Evolutionary conservation across 306 rosid genomes (phyloP).

Genomic region (Castanea mollissima): DNA sequence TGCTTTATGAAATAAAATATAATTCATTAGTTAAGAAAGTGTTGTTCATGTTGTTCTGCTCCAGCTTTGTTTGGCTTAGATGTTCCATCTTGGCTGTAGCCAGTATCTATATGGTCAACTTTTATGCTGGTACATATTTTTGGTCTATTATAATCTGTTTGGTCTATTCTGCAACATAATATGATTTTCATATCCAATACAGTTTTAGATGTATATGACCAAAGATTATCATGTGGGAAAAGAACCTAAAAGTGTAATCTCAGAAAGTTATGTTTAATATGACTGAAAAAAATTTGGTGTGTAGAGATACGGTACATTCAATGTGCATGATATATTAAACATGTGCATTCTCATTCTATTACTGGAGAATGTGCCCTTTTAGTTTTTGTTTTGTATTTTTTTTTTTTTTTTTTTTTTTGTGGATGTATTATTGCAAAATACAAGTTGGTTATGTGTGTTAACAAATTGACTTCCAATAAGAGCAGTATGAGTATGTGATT

Average conservation of each 20-base stretch:
- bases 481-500: neutral
- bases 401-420: neutral
- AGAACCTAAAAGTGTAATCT: neutral
- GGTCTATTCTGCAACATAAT: conserved; percentile 2
- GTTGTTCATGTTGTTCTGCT: neutral
- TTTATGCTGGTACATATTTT: conserved; percentile 8
- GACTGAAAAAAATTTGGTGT: neutral
- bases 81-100: neutral
- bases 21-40: neutral
- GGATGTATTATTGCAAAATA: neutral
- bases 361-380: neutral
- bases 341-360: conserved; percentile 7
- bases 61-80: neutral
- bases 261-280: neutral
- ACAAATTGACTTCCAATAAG: neutral
- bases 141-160: neutral
- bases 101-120: neutral
- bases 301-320: neutral
- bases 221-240: neutral
- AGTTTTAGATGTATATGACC: neutral
- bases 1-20: neutral
- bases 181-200: neutral
- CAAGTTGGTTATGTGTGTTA: neutral
- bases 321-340: conserved; percentile 13
- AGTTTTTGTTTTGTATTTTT: neutral